Evolutionary conservation across 2,329 filamentous ascomycete genomes (phyloP).

Genomic region (Alternaria triticina): DNA sequence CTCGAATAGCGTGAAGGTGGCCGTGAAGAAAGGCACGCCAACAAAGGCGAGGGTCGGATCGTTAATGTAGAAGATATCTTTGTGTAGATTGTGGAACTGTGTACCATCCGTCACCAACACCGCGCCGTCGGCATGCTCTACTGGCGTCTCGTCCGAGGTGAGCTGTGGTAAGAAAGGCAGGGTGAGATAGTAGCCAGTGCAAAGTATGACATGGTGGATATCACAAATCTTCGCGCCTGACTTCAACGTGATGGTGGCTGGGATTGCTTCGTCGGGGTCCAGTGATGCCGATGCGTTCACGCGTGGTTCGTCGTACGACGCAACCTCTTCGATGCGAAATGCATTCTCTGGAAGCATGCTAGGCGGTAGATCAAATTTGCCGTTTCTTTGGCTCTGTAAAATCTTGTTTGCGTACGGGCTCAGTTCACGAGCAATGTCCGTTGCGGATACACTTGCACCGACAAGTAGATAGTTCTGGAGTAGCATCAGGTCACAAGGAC

Average conservation of each 20-base stretch:
- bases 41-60: constrained; percentile 70
- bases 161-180: constrained; percentile 67
- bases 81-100: constrained; percentile 70
- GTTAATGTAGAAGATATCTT: constrained; percentile 74
- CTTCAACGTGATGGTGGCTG: constrained; percentile 59
- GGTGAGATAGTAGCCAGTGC: constrained; percentile 72
- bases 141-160: constrained; percentile 53
- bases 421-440: constrained; percentile 62
- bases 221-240: constrained; percentile 60
- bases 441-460: constrained; percentile 62
- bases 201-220: constrained; percentile 68
- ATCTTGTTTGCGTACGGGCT: constrained; percentile 52
- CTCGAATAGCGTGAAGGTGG: constrained; percentile 73
- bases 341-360: constrained; percentile 61
- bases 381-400: constrained; percentile 65
- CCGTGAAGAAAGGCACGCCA: constrained; percentile 69
- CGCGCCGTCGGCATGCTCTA: constrained; percentile 58
- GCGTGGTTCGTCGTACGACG: constrained; percentile 50
- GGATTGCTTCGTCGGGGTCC: constrained; percentile 50
- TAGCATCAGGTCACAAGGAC: background rate
- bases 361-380: constrained; percentile 64
- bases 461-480: constrained; percentile 59
- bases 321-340: constrained; percentile 60
- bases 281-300: background rate
- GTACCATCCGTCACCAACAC: constrained; percentile 69